Evolutionary conservation across 2,329 filamentous ascomycete genomes (phyloP).

Genomic region (Paradendryphiella salina): DNA sequence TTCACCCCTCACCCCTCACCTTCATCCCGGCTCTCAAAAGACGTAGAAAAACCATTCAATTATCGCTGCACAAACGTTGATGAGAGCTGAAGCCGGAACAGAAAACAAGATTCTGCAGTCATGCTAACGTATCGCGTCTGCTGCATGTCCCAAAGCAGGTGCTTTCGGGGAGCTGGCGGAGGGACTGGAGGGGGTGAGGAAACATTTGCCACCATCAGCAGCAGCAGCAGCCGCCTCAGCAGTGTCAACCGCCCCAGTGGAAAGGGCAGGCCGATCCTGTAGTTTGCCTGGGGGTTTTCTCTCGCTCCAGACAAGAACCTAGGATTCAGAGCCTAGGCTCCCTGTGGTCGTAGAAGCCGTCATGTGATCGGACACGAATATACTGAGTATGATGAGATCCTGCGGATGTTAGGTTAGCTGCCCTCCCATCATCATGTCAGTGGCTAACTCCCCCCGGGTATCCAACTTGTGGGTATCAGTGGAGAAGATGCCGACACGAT

Average conservation of each 20-base stretch:
- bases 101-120: conserved; percentile 21
- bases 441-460: conserved; percentile 2
- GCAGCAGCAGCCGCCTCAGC: too few relatives aligned
- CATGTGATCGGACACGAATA: conserved; percentile 17
- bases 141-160: neutral
- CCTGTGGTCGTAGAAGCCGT: conserved; percentile 2
- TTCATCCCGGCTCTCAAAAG: too few relatives aligned
- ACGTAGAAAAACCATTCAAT: too few relatives aligned
- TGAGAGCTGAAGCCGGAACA: neutral
- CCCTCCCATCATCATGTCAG: neutral
- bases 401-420: conserved; percentile 10
- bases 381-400: conserved; percentile 22
- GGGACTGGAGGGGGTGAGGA: neutral
- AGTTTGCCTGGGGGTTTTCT: too few relatives aligned
- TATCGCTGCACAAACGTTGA: neutral
- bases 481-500: neutral
- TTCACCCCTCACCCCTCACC: too few relatives aligned
- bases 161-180: too few relatives aligned
- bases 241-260: too few relatives aligned
- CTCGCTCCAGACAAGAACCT: neutral
- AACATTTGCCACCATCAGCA: neutral
- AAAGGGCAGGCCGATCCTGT: too few relatives aligned
- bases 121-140: conserved; percentile 1
- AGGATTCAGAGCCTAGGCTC: conserved; percentile 1
- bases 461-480: conserved; percentile 1